phyloP scores from a whole-genome alignment of 2,329 filamentous ascomycete genomes.

The Myriosclerotinia duriaeana region DNA sequence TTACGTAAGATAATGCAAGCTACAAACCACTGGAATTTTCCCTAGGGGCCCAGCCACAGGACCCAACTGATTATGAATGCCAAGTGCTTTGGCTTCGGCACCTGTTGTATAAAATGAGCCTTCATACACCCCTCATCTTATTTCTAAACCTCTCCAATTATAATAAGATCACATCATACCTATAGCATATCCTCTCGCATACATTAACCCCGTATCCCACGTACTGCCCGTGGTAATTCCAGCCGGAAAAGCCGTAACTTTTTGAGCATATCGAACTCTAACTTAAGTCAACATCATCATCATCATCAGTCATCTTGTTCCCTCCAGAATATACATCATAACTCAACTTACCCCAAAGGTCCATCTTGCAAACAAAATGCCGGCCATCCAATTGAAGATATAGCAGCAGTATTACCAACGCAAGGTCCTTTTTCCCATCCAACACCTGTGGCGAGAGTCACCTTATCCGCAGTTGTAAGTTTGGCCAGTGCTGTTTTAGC shows the following conservation, averaged over 20 bases:
- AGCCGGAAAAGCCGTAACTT: slow-evolving; percentile 75
- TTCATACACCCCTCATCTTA: background rate
- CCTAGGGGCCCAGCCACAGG: slow-evolving; percentile 76
- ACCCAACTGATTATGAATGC: slow-evolving; percentile 72
- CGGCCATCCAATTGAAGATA: slow-evolving; percentile 64
- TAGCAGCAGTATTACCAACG: slow-evolving; percentile 60
- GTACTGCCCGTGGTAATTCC: slow-evolving; percentile 77
- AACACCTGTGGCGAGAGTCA: slow-evolving; percentile 74
- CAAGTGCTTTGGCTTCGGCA: slow-evolving; percentile 66
- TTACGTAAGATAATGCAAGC: background rate
- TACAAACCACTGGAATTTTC: slow-evolving; percentile 54
- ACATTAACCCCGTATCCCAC: slow-evolving; percentile 75
- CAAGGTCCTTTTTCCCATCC: slow-evolving; percentile 74
- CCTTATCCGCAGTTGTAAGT: slow-evolving; percentile 73
- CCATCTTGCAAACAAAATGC: slow-evolving; percentile 78
- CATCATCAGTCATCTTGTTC: background rate
- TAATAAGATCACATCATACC: slow-evolving; percentile 44
- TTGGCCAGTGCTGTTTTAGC: slow-evolving; percentile 65
- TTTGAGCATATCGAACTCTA: slow-evolving; percentile 63
- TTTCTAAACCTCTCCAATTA: background rate
- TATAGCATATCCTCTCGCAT: slow-evolving; percentile 66
- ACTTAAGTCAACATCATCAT: background rate
- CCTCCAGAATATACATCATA: background rate
- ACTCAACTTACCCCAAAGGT: slow-evolving; percentile 57
- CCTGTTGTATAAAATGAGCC: slow-evolving; percentile 45